phyloP scores from a whole-genome alignment of 2,329 filamentous ascomycete genomes.

The Colletotrichum sp. region DNA sequence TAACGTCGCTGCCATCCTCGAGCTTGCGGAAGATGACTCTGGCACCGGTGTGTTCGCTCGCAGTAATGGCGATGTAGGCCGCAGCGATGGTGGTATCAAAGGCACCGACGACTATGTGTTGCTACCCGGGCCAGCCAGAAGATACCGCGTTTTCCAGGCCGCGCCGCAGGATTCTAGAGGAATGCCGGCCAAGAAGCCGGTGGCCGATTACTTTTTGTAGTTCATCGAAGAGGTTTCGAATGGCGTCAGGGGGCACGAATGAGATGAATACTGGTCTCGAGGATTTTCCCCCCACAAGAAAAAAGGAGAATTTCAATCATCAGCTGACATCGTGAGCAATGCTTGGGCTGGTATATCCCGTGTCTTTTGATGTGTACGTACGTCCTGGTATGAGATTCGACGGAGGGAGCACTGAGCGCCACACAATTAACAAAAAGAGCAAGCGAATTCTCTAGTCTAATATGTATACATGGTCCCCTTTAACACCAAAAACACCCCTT shows the following conservation, averaged over 20 bases:
- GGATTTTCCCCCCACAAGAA: neutral
- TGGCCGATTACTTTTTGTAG: slow-evolving; percentile 93
- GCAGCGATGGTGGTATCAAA: slow-evolving; percentile 54
- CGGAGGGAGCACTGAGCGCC: neutral
- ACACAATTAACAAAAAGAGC: neutral
- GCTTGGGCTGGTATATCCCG: neutral
- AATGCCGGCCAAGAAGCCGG: slow-evolving; percentile 99
- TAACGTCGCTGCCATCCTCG: slow-evolving; percentile 93
- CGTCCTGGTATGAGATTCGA: neutral
- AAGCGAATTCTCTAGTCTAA: neutral
- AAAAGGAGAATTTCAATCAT: neutral
- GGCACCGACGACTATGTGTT: slow-evolving; percentile 23
- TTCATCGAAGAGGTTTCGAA: neutral
- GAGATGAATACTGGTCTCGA: neutral
- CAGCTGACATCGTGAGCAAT: neutral
- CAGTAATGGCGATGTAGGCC: slow-evolving; percentile 72
- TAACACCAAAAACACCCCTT: neutral
- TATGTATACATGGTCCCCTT: neutral
- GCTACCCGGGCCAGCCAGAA: slow-evolving; percentile 74
- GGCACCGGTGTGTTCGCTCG: slow-evolving; percentile 73
- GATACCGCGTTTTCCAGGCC: slow-evolving; percentile 95
- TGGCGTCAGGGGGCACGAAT: neutral
- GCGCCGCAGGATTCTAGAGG: slow-evolving; percentile 94
- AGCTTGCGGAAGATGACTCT: slow-evolving; percentile 86
- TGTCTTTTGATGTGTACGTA: neutral